Evolutionary conservation across 139 green algal genomes (phyloP), one percentile per base, ranked within the genome.

Genomic region (Chlorella sorokiniana): DNA sequence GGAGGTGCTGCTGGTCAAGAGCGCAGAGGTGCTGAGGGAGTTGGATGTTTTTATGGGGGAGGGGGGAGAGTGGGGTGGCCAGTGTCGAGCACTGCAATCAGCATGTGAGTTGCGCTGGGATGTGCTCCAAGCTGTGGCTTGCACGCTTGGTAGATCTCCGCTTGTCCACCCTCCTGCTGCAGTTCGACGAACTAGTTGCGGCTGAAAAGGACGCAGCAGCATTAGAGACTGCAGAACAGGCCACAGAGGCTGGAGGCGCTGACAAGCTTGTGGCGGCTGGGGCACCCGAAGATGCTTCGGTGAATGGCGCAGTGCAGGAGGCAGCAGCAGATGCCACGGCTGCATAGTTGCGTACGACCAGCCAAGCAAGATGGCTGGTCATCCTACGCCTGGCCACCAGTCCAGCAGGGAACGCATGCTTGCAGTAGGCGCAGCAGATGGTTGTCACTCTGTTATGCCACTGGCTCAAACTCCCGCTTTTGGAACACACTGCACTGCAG

Each of bases 1-100:
- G 83, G 91, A 95, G 81, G 86, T 97, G 23, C 63, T 92, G 62
- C 69, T 97, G 41, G 83, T 52, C 14, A 97, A 96, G 86, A 89
- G 86, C 11, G 75, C 83, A 29, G 52, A 78, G 69, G 69, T 77
- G 69, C 48, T 11, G 16, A 16, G 48, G 14, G 48, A 16, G n/a
- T n/a, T n/a, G n/a, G n/a, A n/a, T n/a, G n/a, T n/a, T n/a, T n/a
- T n/a, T n/a, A n/a, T n/a, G n/a, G n/a, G n/a, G n/a, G n/a, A 10
- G 68, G 0, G 1, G 22, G 54, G 22, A 14, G 54, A 3, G 1
- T 14, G 1, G 18, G 54, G 1, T 63, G 54, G 23, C 25, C 2
- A 8, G 25, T 35, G 54, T 27, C 10, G 7, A 61, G 3, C n/a
- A 4, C 11, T 63, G 18, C 54, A 33, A 1, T 7, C n/a, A 25